phyloP scores from a whole-genome alignment of 441 rosid genomes.

The Lepidium campestre region DNA sequence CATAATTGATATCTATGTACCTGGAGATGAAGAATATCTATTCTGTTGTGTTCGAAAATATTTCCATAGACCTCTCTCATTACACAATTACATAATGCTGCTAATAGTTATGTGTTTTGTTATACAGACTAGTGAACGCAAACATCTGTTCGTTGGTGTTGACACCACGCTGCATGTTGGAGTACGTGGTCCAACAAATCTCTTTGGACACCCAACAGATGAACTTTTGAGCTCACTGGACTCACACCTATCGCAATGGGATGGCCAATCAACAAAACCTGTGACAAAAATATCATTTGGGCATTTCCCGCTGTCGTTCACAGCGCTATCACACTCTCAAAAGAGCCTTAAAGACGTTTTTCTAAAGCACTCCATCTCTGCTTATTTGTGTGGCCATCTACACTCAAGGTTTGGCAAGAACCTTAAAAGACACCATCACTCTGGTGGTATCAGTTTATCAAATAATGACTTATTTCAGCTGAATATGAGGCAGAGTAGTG shows the following conservation, averaged over 20 bases:
- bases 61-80: neutral
- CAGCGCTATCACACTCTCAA: conserved; percentile 50
- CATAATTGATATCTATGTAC: neutral
- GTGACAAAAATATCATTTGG: conserved; percentile 81
- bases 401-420: conserved; percentile 81
- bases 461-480: conserved; percentile 58
- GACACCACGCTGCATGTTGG: conserved; percentile 79
- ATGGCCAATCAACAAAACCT: conserved; percentile 46
- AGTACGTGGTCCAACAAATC: conserved; percentile 85
- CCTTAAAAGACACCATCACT: conserved; percentile 70
- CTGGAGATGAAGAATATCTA: neutral
- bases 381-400: conserved; percentile 88
- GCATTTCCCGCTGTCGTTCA: conserved; percentile 88
- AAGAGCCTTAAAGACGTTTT: conserved; percentile 68
- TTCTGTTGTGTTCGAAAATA: neutral
- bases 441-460: conserved; percentile 29
- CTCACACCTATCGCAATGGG: conserved; percentile 72
- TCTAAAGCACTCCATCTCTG: conserved; percentile 75
- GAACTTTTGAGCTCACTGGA: conserved; percentile 55
- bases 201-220: conserved; percentile 89
- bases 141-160: conserved; percentile 76
- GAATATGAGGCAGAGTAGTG: conserved; percentile 50
- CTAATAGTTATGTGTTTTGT: conserved; percentile 22
- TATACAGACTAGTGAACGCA: conserved; percentile 51
- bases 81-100: neutral